phyloP scores from a whole-genome alignment of 2,329 filamentous ascomycete species.

The Teratosphaeria epicoccoides region DNA sequence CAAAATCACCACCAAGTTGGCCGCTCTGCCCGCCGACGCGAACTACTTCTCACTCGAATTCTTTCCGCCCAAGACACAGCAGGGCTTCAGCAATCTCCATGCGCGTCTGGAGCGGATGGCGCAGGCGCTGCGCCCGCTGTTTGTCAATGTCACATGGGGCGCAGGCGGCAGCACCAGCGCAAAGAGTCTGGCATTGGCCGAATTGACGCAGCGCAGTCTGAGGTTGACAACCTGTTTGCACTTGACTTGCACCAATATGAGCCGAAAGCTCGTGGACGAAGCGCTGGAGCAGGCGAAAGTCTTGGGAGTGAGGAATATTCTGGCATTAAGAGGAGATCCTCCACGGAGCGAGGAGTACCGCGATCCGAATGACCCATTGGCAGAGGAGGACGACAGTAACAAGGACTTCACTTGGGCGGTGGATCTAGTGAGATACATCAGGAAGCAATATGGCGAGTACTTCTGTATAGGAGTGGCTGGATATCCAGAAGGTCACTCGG shows the following conservation, averaged over 20 bases:
- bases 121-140: slow-evolving; percentile 76
- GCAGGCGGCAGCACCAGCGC: slow-evolving; percentile 84
- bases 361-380: slow-evolving; percentile 46
- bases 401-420: slow-evolving; percentile 80
- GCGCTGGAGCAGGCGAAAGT: slow-evolving; percentile 83
- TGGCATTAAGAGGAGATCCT: slow-evolving; percentile 84
- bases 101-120: slow-evolving; percentile 93
- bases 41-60: slow-evolving; percentile 97
- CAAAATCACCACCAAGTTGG: slow-evolving; percentile 82
- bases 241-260: slow-evolving; percentile 98
- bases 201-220: slow-evolving; percentile 86
- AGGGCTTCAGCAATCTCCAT: slow-evolving; percentile 90
- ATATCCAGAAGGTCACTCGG: slow-evolving; percentile 91
- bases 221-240: slow-evolving; percentile 91
- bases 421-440: slow-evolving; percentile 84
- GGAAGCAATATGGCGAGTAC: slow-evolving; percentile 76
- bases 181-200: slow-evolving; percentile 87
- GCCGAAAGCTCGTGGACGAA: slow-evolving; percentile 70
- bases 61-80: slow-evolving; percentile 94
- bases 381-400: slow-evolving; percentile 51
- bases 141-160: slow-evolving; percentile 97
- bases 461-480: slow-evolving; percentile 92
- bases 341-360: slow-evolving; percentile 82
- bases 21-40: slow-evolving; percentile 68
- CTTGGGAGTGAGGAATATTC: slow-evolving; percentile 83